Evolutionary conservation across 345 rosid species (phyloP).

Genomic region (Citrus inodora): DNA sequence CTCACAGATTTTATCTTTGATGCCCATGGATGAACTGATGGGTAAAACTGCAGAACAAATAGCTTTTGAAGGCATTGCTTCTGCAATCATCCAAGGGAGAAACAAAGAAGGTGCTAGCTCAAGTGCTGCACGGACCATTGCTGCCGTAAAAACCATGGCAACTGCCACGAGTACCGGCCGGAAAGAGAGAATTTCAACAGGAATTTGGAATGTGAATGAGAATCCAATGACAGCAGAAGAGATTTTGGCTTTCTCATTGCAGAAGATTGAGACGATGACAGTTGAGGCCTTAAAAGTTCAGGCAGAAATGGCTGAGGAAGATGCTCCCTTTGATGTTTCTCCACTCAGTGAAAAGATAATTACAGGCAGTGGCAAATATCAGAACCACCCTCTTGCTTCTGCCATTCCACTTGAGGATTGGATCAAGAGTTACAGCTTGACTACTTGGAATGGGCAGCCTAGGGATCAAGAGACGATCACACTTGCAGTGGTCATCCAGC

Average conservation of each 20-base stretch:
- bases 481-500: conserved; percentile 55
- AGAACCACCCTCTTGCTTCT: conserved; percentile 44
- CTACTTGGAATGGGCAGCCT: conserved; percentile 20
- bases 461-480: conserved; percentile 34
- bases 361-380: conserved; percentile 23
- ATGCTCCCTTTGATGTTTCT: conserved; percentile 73
- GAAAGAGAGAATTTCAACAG: conserved; percentile 77
- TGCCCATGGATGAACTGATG: conserved; percentile 79
- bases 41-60: conserved; percentile 96
- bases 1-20: conserved; percentile 47
- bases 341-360: conserved; percentile 34
- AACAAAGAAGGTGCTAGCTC: conserved; percentile 87
- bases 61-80: conserved; percentile 96
- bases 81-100: conserved; percentile 90
- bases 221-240: conserved; percentile 60
- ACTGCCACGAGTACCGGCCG: conserved; percentile 64
- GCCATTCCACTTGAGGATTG: conserved; percentile 72
- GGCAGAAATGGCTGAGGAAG: conserved; percentile 80
- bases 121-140: conserved; percentile 79
- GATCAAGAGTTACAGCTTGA: conserved; percentile 29
- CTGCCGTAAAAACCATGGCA: conserved; percentile 75
- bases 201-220: conserved; percentile 79
- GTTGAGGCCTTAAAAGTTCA: conserved; percentile 82
- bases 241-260: conserved; percentile 66
- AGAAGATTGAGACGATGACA: conserved; percentile 78